Evolutionary conservation across 148 eudicot genomes (phyloP).

Genomic region (Spergularia bocconei): DNA sequence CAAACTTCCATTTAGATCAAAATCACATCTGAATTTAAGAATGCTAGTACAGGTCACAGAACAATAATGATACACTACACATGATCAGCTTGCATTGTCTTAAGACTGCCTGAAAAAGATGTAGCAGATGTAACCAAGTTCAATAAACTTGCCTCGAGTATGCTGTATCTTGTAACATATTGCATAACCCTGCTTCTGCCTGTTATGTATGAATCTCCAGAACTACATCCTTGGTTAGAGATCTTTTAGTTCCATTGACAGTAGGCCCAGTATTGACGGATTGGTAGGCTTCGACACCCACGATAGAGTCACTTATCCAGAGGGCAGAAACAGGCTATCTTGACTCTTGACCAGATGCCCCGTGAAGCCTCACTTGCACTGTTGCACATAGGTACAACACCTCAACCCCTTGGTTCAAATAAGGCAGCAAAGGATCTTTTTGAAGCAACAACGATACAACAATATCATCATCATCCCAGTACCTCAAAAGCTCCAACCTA

Average conservation of each 20-base stretch:
- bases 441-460: too few relatives aligned
- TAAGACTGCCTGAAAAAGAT: neutral
- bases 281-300: neutral
- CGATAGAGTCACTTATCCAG: too few relatives aligned
- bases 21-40: neutral
- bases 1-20: neutral
- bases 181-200: neutral
- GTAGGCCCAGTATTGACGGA: neutral
- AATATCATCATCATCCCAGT: too few relatives aligned
- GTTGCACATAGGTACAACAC: neutral
- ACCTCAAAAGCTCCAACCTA: too few relatives aligned
- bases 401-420: too few relatives aligned
- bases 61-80: neutral
- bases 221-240: neutral
- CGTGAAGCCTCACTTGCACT: neutral
- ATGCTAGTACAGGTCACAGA: constrained; percentile 4
- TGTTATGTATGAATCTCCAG: neutral
- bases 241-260: neutral
- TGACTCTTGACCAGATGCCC: neutral
- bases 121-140: neutral
- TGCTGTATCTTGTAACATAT: neutral
- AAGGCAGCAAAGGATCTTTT: too few relatives aligned
- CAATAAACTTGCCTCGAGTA: constrained; percentile 5
- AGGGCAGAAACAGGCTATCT: neutral
- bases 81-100: neutral